phyloP scores from a whole-genome alignment of 2,329 filamentous ascomycete species.

The Elsinoe perseae region DNA sequence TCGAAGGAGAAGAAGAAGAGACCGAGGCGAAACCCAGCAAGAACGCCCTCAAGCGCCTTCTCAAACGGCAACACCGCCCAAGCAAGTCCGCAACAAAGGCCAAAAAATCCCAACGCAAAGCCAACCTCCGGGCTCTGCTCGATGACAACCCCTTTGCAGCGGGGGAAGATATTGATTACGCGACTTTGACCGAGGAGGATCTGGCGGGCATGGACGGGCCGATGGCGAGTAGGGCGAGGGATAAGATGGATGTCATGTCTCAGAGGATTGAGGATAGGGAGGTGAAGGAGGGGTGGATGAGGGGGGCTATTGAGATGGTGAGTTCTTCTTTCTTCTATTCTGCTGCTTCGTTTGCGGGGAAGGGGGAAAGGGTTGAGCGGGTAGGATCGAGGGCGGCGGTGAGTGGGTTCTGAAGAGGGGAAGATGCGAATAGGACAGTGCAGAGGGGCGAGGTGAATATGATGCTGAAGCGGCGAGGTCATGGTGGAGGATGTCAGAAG shows the following conservation, averaged over 20 bases:
- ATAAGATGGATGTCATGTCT: conserved; percentile 18
- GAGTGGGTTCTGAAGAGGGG: neutral
- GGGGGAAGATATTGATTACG: conserved; percentile 2
- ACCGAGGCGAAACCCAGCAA: neutral
- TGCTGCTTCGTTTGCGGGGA: neutral
- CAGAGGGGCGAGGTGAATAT: too few species aligned
- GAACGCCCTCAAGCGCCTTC: neutral
- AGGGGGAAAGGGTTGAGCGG: neutral
- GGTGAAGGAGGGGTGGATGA: conserved; percentile 63
- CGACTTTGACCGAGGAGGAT: neutral
- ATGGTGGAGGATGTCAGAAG: too few species aligned
- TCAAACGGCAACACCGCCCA: neutral
- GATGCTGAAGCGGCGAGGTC: neutral
- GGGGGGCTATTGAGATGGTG: conserved; percentile 81
- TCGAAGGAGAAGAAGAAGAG: too few species aligned
- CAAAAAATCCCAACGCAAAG: neutral
- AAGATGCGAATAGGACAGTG: neutral
- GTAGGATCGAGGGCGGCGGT: neutral
- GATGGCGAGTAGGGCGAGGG: conserved; percentile 3
- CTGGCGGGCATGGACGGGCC: conserved; percentile 3
- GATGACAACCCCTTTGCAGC: neutral
- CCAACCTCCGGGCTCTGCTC: neutral
- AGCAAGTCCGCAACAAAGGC: neutral
- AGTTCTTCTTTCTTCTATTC: conserved; percentile 13
- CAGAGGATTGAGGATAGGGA: conserved; percentile 31